These are phyloP conservation scores for Verticillium longisporum DNA, from an alignment of 2,329 filamentous ascomycete genomes.

Conservation along the genomic window DNA sequence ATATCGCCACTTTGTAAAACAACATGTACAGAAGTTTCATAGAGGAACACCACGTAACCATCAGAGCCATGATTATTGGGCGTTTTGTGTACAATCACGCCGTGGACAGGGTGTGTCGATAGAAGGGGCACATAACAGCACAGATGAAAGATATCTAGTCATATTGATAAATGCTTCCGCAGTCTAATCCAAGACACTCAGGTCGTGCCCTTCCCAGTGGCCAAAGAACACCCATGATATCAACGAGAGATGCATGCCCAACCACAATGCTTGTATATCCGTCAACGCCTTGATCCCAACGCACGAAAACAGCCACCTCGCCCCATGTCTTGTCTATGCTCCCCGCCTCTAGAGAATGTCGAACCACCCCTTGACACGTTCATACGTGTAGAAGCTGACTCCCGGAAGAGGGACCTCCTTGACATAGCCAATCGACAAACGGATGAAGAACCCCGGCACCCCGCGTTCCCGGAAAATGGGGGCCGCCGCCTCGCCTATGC, in stretches of 20 bases:
- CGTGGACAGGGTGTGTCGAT: too few relatives aligned
- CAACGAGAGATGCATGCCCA: not conserved
- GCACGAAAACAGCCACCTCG: not conserved
- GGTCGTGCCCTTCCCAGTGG: not conserved
- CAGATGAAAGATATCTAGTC: not conserved
- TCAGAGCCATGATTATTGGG: too few relatives aligned
- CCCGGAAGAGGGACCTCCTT: conserved; percentile 91
- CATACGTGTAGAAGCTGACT: conserved; percentile 59
- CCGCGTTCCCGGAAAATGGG: conserved; percentile 73
- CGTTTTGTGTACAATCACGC: not conserved
- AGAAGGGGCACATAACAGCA: not conserved
- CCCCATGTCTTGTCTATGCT: not conserved
- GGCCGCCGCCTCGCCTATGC: conserved; percentile 70
- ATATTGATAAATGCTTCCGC: not conserved
- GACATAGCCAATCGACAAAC: conserved; percentile 87
- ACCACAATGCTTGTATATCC: not conserved
- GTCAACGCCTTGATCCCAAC: not conserved
- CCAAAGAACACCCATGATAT: not conserved
- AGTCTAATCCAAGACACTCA: not conserved
- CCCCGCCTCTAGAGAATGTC: conserved; percentile 39
- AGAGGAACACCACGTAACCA: not conserved
- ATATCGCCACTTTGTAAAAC: not conserved
- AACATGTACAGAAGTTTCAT: not conserved
- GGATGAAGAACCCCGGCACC: conserved; percentile 80
- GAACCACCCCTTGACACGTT: conserved; percentile 55